Percentiles rank a stretch among this genome's conserved stretches.
Conservation (phyloP, 2,329 filamentous ascomycete genomes). For the Ophiocordyceps camponoti-saundersi region DNA sequence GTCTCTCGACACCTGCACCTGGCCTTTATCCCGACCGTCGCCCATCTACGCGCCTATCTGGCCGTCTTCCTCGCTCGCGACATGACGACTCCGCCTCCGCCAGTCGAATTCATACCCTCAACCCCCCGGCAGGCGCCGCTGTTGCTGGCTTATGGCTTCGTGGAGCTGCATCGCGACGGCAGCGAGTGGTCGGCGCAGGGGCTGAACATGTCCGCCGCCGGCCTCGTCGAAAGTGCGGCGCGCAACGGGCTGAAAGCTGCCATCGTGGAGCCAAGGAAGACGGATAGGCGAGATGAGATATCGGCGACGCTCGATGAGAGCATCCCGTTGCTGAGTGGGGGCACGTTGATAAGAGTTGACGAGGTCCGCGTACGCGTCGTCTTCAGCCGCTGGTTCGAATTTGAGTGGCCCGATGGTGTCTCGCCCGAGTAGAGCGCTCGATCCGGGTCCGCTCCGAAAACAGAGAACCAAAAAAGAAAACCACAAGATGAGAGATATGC, state of each 20-base stretch:
- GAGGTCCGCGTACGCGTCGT: constrained; percentile 38
- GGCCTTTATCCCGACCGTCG: constrained; percentile 57
- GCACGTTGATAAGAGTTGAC: constrained; percentile 27
- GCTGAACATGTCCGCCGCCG: constrained; percentile 42
- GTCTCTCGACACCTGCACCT: constrained; percentile 52
- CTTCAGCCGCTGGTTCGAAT: constrained; percentile 47
- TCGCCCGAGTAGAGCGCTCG: neutral
- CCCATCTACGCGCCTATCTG: constrained; percentile 63
- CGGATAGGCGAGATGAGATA: constrained; percentile 11
- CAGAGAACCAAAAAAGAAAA: neutral
- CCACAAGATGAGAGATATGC: too few species aligned
- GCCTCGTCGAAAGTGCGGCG: constrained; percentile 42
- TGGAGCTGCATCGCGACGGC: constrained; percentile 48
- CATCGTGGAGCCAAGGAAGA: constrained; percentile 26
- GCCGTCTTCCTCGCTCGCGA: constrained; percentile 30
- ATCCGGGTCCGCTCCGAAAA: neutral
- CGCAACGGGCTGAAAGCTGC: constrained; percentile 25
- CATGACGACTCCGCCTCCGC: constrained; percentile 20
- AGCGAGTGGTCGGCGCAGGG: constrained; percentile 65
- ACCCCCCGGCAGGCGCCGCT: constrained; percentile 15
- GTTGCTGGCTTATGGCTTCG: constrained; percentile 47
- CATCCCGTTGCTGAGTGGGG: constrained; percentile 46
- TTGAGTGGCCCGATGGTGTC: neutral
- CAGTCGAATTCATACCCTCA: constrained; percentile 11
- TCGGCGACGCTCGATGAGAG: constrained; percentile 28